phyloP scores from a whole-genome alignment of 140 eudicot species.

The Stevia rebaudiana region DNA sequence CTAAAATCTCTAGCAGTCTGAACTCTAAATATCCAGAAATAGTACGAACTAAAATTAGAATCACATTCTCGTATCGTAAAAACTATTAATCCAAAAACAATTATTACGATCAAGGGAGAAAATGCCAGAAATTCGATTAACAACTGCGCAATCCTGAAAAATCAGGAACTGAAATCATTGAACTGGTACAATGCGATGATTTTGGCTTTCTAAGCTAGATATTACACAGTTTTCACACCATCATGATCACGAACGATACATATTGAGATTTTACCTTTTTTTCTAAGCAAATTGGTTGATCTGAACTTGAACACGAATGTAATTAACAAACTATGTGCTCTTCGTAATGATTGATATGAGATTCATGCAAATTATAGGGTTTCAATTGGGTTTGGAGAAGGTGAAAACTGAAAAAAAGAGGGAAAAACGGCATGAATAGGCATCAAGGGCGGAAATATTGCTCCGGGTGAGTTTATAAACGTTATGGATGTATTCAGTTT shows the following conservation, averaged over 20 bases:
- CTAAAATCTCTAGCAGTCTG: background rate
- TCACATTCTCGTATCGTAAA: background rate
- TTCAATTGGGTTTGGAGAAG: slow-evolving; percentile 27
- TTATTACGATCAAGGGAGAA: slow-evolving; percentile 8
- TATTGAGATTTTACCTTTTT: slow-evolving; percentile 16
- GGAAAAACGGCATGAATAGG: background rate
- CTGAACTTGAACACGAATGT: background rate
- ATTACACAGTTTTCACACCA: slow-evolving; percentile 3
- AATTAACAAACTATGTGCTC: background rate
- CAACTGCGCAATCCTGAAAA: background rate
- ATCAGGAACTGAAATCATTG: background rate
- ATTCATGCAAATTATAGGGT: slow-evolving; percentile 8
- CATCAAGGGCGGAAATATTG: background rate
- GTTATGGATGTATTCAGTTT: slow-evolving; percentile 2
- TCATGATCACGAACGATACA: background rate
- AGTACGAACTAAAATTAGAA: background rate
- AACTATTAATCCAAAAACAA: slow-evolving; percentile 11
- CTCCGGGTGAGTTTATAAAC: background rate
- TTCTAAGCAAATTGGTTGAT: slow-evolving; percentile 16
- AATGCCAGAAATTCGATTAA: background rate
- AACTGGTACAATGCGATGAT: background rate
- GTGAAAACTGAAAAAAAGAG: background rate
- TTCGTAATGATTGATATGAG: background rate
- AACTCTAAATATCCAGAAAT: background rate
- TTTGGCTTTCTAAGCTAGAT: background rate